phyloP scores from a whole-genome alignment of 495 filamentous ascomycete genomes.

The Corynascus novoguineensis region DNA sequence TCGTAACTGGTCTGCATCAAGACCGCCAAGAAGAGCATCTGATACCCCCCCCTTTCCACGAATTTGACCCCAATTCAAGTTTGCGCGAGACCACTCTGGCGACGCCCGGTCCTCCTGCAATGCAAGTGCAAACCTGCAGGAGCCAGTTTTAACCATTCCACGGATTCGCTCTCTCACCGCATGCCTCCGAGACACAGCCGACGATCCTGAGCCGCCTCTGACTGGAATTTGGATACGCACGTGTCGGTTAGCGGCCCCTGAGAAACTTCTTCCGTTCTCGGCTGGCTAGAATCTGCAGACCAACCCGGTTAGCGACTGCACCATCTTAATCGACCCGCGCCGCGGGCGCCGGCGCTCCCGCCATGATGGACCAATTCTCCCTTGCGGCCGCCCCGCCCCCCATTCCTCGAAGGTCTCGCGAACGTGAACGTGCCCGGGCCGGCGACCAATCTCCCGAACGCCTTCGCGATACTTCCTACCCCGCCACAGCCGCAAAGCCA shows the following conservation, averaged over 20 bases:
- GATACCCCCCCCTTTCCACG: too few relatives aligned
- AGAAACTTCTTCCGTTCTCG: not conserved
- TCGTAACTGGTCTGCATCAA: too few relatives aligned
- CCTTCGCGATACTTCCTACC: constrained; percentile 15
- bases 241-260: not conserved
- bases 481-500: constrained; percentile 13
- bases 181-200: constrained; percentile 11
- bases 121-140: constrained; percentile 24
- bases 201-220: not conserved
- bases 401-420: constrained; percentile 30
- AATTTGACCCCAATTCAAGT: too few relatives aligned
- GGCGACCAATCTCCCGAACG: constrained; percentile 9
- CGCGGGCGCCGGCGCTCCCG: constrained; percentile 22
- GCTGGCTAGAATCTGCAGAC: constrained; percentile 1
- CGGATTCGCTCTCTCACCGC: not conserved
- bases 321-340: constrained; percentile 16
- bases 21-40: too few relatives aligned
- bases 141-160: constrained; percentile 22
- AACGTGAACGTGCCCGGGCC: constrained; percentile 25
- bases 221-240: constrained; percentile 15
- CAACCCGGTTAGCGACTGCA: constrained; percentile 21
- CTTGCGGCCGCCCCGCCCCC: constrained; percentile 22
- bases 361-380: constrained; percentile 26
- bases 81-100: not conserved
- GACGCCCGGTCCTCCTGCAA: constrained; percentile 15